Base-by-base conservation (phyloP, 805 yeast species). In the Candida taoyuanica region DNA sequence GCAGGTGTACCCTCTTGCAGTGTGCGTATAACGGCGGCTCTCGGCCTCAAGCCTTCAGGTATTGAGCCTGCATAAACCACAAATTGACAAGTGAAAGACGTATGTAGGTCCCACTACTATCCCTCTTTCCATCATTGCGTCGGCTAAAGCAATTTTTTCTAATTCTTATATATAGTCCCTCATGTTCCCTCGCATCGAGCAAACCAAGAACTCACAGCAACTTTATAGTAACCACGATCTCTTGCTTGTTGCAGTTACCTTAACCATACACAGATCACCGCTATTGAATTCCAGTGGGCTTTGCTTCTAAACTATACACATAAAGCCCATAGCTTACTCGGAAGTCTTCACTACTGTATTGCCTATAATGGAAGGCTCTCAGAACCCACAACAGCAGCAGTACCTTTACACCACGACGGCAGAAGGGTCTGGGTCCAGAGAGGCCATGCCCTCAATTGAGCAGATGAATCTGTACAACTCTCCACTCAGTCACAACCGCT, bases 381-480 rank as follows among this genome's bases (percentile, higher is more conserved):
- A 34, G 24, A 27, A 27, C 12, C 33, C 42, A 5, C 19, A 25
- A 23, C 36, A 29, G 11, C 39, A 40, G 23, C 39, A 40, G 16
- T 40, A 35, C 37, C 37, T 40, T 28, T 40, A 40, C 23, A 27
- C 42, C 23, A 27, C 42, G 4, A 9, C 34, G 3, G 25, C 24
- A 3, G 42, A 34, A 4, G 28, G 17, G 9, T 7, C 32, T 2
- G 36, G 33, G 7, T 16, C 34, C 29, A 40, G 37, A 26, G 43
- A 36, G 17, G 31, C 24, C 5, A n/a, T 30, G 5, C 17, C 44
- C 5, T 33, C 37, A 17, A 32, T 33, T n/a, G 39, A 39, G 13
- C 43, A 39, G 31, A 29, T 39, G 35, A 18, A 23, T 7, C 30
- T 40, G 26, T 40, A 36, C 38, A 33, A 33, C 38, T 30, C 40